Base-by-base conservation (phyloP, 306 rosid species). In the Lithocarpus polystachyus region DNA sequence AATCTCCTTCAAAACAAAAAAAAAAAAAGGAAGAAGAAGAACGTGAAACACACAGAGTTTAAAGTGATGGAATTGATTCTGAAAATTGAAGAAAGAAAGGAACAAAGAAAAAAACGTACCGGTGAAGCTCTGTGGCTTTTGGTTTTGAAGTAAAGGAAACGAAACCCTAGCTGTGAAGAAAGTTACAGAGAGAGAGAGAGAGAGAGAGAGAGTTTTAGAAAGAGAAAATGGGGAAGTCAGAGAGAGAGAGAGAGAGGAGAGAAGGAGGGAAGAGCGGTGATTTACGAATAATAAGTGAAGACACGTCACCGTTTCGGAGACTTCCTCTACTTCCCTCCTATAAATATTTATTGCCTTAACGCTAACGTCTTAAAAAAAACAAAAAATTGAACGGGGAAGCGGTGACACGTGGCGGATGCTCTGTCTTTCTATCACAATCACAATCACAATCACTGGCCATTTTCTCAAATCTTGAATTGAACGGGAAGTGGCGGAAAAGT, bases 91-190 rank as follows among this genome's bases (percentile, higher is more conserved):
- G 86, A 13, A 33, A 56, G 40, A 0, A 17, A 77, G 33, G 52
- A 26, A 67, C 56, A 54, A 51, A 33, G 15, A 22, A 35, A 8
- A 45, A 45, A 80, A 83, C 89, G 81, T 89, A 92, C 96, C 94
- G 43, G 82, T 33, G 83, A 82, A 71, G 87, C 77, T 60, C 70
- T 40, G 23, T 43, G 6, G 77, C 43, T 74, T 61, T 59, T 71
- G 86, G 78, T 72, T 88, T 89, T 28, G 78, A 83, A 89, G 97
- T 82, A 84, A 82, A 92, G 90, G 81, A 80, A 76, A 83, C 81
- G 91, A 81, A 95, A 91, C 88, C 96, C 89, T 83, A 88, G 79
- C 81, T 71, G 73, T 64, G 90, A 70, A 78, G 72, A 83, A 81
- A 85, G 82, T 73, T 82, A 57, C 45, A 75, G 82, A 77, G 71